Conservation (phyloP, 768 basidiomycete species). For the Boletus reticulatus region DNA sequence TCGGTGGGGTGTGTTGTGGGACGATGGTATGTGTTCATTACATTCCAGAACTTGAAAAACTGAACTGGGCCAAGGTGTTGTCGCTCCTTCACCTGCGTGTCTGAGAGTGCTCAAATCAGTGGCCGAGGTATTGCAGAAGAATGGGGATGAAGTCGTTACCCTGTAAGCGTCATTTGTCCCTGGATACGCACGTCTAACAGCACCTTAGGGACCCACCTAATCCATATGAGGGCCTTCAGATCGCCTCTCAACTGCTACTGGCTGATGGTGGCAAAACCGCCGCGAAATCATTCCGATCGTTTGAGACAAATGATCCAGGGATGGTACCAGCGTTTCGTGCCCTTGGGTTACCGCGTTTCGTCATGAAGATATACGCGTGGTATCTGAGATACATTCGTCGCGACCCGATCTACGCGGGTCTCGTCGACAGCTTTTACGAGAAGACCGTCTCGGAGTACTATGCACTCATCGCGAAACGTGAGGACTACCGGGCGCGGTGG, state of each 20-base stretch:
- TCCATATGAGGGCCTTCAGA: conserved; percentile 51
- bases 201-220: conserved; percentile 32
- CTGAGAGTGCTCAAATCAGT: conserved; percentile 50
- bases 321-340: conserved; percentile 38
- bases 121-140: conserved; percentile 39
- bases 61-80: conserved; percentile 44
- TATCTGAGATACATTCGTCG: conserved; percentile 50
- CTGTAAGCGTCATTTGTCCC: conserved; percentile 39
- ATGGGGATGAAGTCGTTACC: conserved; percentile 51
- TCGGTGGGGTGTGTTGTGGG: conserved; percentile 64
- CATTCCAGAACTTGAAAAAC: neutral
- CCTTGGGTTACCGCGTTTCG: conserved; percentile 44
- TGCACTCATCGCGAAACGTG: conserved; percentile 43
- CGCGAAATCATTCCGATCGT: conserved; percentile 33
- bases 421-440: conserved; percentile 47
- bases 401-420: conserved; percentile 52
- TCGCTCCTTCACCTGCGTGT: conserved; percentile 59
- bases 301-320: conserved; percentile 51
- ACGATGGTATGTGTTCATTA: conserved; percentile 45
- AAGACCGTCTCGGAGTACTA: conserved; percentile 54
- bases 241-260: conserved; percentile 51
- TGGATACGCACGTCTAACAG: neutral
- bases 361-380: conserved; percentile 48
- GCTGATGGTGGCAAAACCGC: conserved; percentile 47
- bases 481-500: conserved; percentile 41